Evolutionary conservation across 78 protist species (phyloP), one percentile per base, ranked within the genome.

Genomic region (Bodo saltans): DNA sequence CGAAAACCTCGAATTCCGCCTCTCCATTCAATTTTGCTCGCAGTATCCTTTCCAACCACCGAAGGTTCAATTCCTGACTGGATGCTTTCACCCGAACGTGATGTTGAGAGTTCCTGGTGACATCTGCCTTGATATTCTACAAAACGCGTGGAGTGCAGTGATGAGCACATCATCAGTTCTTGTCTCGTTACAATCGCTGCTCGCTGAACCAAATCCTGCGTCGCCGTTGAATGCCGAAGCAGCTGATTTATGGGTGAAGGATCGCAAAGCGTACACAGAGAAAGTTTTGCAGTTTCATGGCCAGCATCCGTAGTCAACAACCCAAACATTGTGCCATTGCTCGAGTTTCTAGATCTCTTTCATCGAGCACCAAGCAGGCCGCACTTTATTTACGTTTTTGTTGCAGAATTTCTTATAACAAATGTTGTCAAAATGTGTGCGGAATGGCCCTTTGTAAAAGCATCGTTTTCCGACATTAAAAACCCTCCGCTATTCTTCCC

Each of bases 21-120:
- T 96, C 68, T 52, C 87, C n/a, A 42, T 94, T 26, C 60, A 73
- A 26, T 94, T 93, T 86, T 88, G 93, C n/a, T 33, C 83, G 3
- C 70, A 84, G 38, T 95, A 93, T 38, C 98, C 98, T 29, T 92
- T 78, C 88, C 32, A 85, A 8, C 94, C 96, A 52, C 98, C 98
- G 12, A 78, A 47, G 39, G 95, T 95, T 68, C 81, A 72, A 40
- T 95, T 95, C 88, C 88, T 72, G 53, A 91, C 95, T 1, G 81
- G 90, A 26, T 90, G 93, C 90, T 95, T 91, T 88, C 98, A 95
- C 74, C 96, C 96, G 37, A 96, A 96, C 76, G 96, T 96, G 4
- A 95, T 92, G 32, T 25, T 3, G 73, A 8, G 30, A 27, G 53
- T 80, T 74, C n/a, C n/a, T n/a, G 98, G 98, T 4, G 84, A 87